These are phyloP conservation scores for Exophiala aquamarina DNA, from an alignment of 2,329 filamentous ascomycete genomes.

Conservation along the genomic window DNA sequence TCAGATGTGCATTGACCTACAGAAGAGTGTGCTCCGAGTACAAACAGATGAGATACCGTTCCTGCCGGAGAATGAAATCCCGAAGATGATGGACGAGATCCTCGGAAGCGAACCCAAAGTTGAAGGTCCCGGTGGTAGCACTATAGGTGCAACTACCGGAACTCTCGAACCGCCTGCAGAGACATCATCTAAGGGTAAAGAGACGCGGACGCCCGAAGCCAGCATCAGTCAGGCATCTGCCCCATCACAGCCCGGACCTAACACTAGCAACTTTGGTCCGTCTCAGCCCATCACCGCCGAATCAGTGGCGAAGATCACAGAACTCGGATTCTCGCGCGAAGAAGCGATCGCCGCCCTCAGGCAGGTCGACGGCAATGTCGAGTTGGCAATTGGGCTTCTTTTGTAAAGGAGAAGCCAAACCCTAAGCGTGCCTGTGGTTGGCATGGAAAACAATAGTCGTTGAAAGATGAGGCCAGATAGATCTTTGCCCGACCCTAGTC, in stretches of 20 bases:
- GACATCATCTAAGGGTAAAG: constrained; percentile 4
- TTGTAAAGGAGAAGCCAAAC: no score
- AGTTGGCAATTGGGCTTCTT: constrained; percentile 81
- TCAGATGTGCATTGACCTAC: constrained; percentile 87
- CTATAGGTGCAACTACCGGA: constrained; percentile 80
- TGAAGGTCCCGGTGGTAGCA: constrained; percentile 81
- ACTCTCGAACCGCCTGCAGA: constrained; percentile 45
- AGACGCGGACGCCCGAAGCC: constrained; percentile 16
- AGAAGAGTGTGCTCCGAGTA: constrained; percentile 81
- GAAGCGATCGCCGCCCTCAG: constrained; percentile 78
- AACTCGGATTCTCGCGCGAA: constrained; percentile 73
- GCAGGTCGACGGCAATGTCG: constrained; percentile 80
- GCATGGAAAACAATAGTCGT: no score
- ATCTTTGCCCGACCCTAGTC: no score
- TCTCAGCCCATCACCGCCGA: constrained; percentile 55
- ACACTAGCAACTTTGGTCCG: constrained; percentile 20
- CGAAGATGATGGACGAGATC: constrained; percentile 71
- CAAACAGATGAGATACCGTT: constrained; percentile 87
- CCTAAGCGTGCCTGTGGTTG: no score
- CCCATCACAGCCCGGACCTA: constrained; percentile 23
- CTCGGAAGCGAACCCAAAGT: constrained; percentile 79
- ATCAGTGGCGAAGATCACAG: constrained; percentile 72
- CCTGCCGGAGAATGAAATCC: constrained; percentile 88
- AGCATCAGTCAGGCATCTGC: constrained; percentile 19
- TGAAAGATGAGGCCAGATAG: no score